Base-by-base conservation (phyloP, 805 yeast species). In the Tetrapisispora pingtungensis region DNA sequence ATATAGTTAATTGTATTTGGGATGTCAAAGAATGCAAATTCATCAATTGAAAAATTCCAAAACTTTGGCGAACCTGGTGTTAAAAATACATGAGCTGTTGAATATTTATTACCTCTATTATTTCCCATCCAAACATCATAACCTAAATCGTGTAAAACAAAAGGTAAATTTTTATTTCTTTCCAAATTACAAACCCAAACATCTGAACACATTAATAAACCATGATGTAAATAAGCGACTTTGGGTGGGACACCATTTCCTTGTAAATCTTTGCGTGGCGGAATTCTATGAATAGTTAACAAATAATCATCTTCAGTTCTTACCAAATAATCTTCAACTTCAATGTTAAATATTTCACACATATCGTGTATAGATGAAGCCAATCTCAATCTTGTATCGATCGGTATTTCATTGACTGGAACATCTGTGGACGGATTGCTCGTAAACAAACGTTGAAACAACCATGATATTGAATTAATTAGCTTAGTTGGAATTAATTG, bases 101-200 rank as follows among this genome's bases (percentile, higher is more conserved):
- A 82, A 66, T 90, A 90, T 66, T 90, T 93, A 66, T 90, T 93
- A 10, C 96, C 96, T 46, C 96, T 72, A 57, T 86, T 87, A 62
- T 86, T 87, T 1, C 97, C 97, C 49, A 90, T 68, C 90, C 95
- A 90, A 6, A 90, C 97, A 58, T 90, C 98, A 62, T 78, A 90
- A 1, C 97, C 97, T 39, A 78, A 60, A 46, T 88, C 87, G 48
- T 80, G 80, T 30, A 90, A 70, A 2, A 77, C 67, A 59, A 84
- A 82, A 0, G 97, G 96, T 40, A 93, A 64, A 49, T 80, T 78
- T 39, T 71, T 68, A 50, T 64, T 47, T 47, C 73, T 69, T 47
- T 73, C 62, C 46, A 68, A 46, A 44, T 67, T 64, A 59, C 78
- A 73, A 57, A 79, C 62, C 94, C 95, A 83, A 22, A 84, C 70